These are phyloP conservation scores for Lentinus polychrous DNA, from an alignment of 1,284 basidiomycete species.

Conservation along the genomic window DNA sequence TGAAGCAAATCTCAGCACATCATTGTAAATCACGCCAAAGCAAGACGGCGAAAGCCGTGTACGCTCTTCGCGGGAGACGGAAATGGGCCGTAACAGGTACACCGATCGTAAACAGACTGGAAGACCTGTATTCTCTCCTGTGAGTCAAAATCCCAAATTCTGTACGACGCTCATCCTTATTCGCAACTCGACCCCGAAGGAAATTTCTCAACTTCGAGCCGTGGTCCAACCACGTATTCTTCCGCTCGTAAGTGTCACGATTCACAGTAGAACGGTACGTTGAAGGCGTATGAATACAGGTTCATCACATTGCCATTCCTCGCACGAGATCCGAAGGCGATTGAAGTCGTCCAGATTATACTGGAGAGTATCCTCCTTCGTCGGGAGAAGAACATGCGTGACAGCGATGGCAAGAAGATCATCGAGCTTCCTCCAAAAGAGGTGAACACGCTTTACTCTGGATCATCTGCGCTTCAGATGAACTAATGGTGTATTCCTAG, in stretches of 20 bases:
- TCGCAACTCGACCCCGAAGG: conserved; percentile 31
- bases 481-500: no score
- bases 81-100: conserved; percentile 94
- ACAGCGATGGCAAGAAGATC: conserved; percentile 82
- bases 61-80: conserved; percentile 71
- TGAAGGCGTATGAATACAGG: conserved; percentile 28
- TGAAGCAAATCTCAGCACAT: conserved; percentile 49
- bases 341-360: conserved; percentile 90
- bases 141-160: conserved; percentile 28
- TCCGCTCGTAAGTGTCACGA: conserved; percentile 57
- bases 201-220: conserved; percentile 88
- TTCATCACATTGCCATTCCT: conserved; percentile 90
- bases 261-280: background rate
- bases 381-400: conserved; percentile 93
- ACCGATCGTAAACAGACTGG: conserved; percentile 92
- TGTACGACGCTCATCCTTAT: background rate
- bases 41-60: conserved; percentile 87
- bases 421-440: conserved; percentile 87
- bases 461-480: no score
- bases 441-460: conserved; percentile 31
- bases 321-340: conserved; percentile 81
- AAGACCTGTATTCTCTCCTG: conserved; percentile 88
- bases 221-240: conserved; percentile 87
- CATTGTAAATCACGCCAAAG: conserved; percentile 91
- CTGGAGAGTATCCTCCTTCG: conserved; percentile 84